Base-by-base conservation (phyloP, 225 moss, liverwort and hornwort genomes). In the Takakia lepidozioides region DNA sequence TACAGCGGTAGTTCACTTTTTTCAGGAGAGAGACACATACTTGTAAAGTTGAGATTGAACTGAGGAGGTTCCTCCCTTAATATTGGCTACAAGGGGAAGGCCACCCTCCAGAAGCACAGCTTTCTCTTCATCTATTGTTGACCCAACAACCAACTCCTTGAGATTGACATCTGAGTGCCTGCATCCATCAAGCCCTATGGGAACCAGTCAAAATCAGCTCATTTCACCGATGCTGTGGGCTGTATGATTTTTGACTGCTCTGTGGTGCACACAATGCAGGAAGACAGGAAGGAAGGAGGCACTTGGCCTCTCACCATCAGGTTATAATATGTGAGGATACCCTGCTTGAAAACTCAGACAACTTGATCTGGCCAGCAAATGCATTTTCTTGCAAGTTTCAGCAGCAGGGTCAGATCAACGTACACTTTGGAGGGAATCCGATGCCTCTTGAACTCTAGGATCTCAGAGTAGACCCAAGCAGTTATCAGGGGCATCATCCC, bases 401-500 rank as follows among this genome's bases (percentile, higher is more conserved):
- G n/a, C n/a, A n/a, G n/a, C n/a, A n/a, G n/a, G n/a, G n/a, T n/a
- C n/a, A n/a, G n/a, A n/a, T n/a, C n/a, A n/a, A n/a, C 80, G 76
- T 72, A 92, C 92, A 66, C 69, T 86, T 98, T 98, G 49, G 43
- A 27, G 2, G 76, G 51, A 38, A 55, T 42, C 15, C 76, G 61
- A 25, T 72, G 75, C 60, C 72, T 80, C 69, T 62, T 85, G 29
- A 46, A 80, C 52, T 82, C 73, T 54, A 98, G 70, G 44, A 98
- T 42, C 61, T 98, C 98, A 5, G 98, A 64, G 72, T 98, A 98
- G 38, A 98, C 69, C 98, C 98, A 98, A 13, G 87, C 81, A 39
- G 71, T 81, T 36, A 98, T 28, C 58, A 91, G 42, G 29, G 98
- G 98, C 75, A 85, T 70, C 25, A 77, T 62, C 44, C 98, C 98